These are phyloP conservation scores for Pyrus communis DNA, from an alignment of 306 rosid species.

Conservation along the genomic window DNA sequence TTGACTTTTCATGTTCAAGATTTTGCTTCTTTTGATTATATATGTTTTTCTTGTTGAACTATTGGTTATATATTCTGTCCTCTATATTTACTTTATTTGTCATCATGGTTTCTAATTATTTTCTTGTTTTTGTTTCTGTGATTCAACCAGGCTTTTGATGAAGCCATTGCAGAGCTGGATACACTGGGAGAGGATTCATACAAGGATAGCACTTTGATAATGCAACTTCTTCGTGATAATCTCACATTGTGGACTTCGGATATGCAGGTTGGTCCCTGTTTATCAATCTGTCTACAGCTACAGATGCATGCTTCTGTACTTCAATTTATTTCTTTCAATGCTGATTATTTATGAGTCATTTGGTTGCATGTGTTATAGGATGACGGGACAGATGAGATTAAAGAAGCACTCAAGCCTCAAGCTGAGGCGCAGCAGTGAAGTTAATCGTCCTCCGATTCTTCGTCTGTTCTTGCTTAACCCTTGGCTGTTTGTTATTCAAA, in stretches of 20 bases:
- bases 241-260: constrained; percentile 39
- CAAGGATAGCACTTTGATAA: constrained; percentile 40
- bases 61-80: not conserved
- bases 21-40: no score
- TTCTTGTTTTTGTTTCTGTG: not conserved
- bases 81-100: not conserved
- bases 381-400: constrained; percentile 17
- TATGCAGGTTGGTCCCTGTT: constrained; percentile 10
- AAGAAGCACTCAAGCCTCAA: constrained; percentile 10
- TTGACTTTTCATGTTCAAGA: no score
- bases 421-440: constrained; percentile 7
- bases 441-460: not conserved
- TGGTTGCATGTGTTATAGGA: not conserved
- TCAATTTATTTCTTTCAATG: not conserved
- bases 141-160: constrained; percentile 29
- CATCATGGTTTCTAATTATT: not conserved
- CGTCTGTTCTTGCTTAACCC: not conserved
- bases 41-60: no score
- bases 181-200: not conserved
- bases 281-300: not conserved
- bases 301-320: not conserved
- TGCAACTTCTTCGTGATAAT: constrained; percentile 39
- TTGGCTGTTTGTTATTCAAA: not conserved
- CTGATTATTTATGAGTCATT: not conserved
- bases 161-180: constrained; percentile 37